A percentile compares a stretch with the other conserved stretches of the same genome.
phyloP scores from a whole-genome alignment of 257 asterid species.

The Solanum chilense region DNA sequence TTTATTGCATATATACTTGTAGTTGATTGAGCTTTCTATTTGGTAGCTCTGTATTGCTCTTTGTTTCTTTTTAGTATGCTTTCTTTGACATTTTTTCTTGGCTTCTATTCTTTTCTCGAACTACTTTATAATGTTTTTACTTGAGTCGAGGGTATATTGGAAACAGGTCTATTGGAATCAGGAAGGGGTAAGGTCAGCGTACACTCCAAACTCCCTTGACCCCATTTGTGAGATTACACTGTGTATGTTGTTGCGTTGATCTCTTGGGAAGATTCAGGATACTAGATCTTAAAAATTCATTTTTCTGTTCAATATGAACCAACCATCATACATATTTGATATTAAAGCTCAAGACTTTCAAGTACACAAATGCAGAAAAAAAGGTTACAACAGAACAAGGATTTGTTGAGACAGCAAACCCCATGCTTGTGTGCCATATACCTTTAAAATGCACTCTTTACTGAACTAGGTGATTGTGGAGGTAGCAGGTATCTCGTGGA shows the following conservation, averaged over 20 bases:
- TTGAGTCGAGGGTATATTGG: background rate
- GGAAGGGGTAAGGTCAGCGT: background rate
- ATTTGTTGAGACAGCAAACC: background rate
- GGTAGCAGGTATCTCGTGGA: background rate
- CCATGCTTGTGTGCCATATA: background rate
- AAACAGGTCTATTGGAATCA: background rate
- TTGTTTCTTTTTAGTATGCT: background rate
- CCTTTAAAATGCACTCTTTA: background rate
- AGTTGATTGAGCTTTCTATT: background rate
- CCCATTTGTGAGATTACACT: background rate
- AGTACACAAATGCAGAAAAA: background rate
- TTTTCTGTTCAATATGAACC: background rate
- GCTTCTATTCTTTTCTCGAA: background rate
- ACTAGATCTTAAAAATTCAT: background rate
- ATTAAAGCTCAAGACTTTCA: background rate
- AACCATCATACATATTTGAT: background rate
- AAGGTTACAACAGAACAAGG: background rate
- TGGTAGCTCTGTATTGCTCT: background rate
- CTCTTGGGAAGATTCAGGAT: background rate
- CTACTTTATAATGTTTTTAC: background rate
- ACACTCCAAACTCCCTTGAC: background rate
- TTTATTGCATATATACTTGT: background rate
- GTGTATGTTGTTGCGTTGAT: background rate
- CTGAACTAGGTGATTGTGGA: background rate
- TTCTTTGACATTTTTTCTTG: background rate